Percentiles rank a stretch among this genome's conserved stretches.
Evolutionary conservation across 1,284 basidiomycete species (phyloP).

Genomic region (Ceraceosorus guamensis): DNA sequence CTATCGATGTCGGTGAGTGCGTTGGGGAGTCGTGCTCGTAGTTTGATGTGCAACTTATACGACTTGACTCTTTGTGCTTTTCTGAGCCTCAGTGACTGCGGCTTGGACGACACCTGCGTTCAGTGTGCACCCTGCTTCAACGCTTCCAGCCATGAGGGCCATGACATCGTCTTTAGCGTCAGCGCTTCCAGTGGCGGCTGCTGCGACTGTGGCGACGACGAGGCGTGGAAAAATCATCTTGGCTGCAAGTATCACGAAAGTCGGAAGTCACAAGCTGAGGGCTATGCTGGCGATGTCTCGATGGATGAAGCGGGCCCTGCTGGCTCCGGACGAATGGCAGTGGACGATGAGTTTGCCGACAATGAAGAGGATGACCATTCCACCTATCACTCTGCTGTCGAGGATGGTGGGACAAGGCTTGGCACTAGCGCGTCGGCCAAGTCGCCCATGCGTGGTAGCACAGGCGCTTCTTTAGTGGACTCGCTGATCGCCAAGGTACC

Average conservation of each 20-base stretch:
- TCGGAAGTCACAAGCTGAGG: neutral
- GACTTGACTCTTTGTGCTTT: too few species aligned
- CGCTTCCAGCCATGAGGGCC: slow-evolving; percentile 38
- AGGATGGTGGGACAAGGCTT: too few species aligned
- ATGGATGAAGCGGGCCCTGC: too few species aligned
- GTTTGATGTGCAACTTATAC: neutral
- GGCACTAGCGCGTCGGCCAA: too few species aligned
- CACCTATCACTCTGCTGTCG: too few species aligned
- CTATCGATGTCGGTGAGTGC: slow-evolving; percentile 41
- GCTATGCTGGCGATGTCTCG: too few species aligned
- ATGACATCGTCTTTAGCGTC: slow-evolving; percentile 45
- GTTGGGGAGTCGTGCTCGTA: neutral
- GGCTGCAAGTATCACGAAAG: slow-evolving; percentile 36
- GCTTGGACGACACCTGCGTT: slow-evolving; percentile 46
- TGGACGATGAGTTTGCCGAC: too few species aligned
- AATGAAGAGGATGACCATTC: too few species aligned
- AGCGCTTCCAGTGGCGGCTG: slow-evolving; percentile 39
- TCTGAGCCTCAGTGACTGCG: slow-evolving; percentile 28
- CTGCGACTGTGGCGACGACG: slow-evolving; percentile 47
- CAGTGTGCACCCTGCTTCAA: slow-evolving; percentile 46
- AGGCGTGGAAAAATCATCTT: slow-evolving; percentile 43
- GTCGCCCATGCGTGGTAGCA: too few species aligned
- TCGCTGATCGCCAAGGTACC: slow-evolving; percentile 31
- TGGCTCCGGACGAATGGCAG: too few species aligned
- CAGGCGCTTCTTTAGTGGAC: slow-evolving; percentile 1